Base-by-base conservation (phyloP, 2,329 filamentous ascomycete species). In the Venturia asperata region DNA sequence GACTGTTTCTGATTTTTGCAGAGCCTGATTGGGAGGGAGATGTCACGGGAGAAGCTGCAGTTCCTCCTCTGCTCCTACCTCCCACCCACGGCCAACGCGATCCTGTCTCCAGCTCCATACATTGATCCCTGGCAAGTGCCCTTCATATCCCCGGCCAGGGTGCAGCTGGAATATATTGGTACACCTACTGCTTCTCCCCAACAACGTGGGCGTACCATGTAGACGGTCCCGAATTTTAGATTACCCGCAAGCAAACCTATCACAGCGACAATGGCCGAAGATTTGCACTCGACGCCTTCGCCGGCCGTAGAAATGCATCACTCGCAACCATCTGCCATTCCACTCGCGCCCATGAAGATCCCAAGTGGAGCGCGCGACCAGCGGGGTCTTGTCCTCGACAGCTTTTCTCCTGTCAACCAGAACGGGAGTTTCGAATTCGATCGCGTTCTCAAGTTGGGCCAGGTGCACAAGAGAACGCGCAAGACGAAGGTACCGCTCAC, bases 371-470 rank as follows among this genome's bases (percentile, higher is more conserved):
- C 42, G 30, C 60, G 39, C 39, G 39, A 62, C 6, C 60, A 62
- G 60, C 42, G 60, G 39, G 60, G 60, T 41, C 30, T 34, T 37
- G 34, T 58, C 52, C 30, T 58, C 55, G 86, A 89, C 69, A 82
- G 87, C 19, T 87, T 91, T 72, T 94, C 91, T 39, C 91, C 92
- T 5, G 91, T 97, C 68, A 96, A 93, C 74, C 88, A 96, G 76
- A 92, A 96, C 76, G 94, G 94, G 68, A 94, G 91, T 76, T 99
- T 96, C 75, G 92, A 94, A 72, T 96, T 95, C 72, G 94, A 99
- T 76, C 88, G 92, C 62, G 90, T 97, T 65, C 84, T 97, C 75
- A 97, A 96, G 79, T 87, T 88, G 66, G 92, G 93, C 66, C 89
- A 88, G 70, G 87, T 96, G 47, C 84, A 89, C 73, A 96, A 96